Conservation (phyloP, 129 eudicot genomes). For the Ambrosia trifida region DNA sequence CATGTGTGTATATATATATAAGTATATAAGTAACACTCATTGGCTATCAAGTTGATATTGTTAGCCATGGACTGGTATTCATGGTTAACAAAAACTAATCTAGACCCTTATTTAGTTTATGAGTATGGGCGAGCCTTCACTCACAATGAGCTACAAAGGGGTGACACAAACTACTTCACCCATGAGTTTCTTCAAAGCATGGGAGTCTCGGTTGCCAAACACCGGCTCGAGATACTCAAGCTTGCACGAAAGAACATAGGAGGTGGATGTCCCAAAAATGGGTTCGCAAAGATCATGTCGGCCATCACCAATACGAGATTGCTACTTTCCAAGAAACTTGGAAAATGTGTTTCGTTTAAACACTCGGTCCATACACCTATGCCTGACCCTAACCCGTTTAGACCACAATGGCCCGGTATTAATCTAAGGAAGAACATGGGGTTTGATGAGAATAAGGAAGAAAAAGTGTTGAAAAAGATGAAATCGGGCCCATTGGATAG, state of each 20-base stretch:
- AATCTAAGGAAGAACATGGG: slow-evolving; percentile 41
- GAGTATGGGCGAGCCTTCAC: slow-evolving; percentile 51
- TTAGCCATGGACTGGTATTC: slow-evolving; percentile 73
- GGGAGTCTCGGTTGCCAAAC: slow-evolving; percentile 62
- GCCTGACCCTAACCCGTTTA: slow-evolving; percentile 36
- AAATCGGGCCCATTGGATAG: slow-evolving; percentile 65
- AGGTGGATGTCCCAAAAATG: slow-evolving; percentile 28
- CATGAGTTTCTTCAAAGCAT: slow-evolving; percentile 73
- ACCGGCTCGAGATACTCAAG: slow-evolving; percentile 64
- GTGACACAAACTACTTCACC: slow-evolving; percentile 52
- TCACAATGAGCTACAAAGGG: slow-evolving; percentile 52
- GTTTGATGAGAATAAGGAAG: slow-evolving; percentile 21
- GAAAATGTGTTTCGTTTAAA: slow-evolving; percentile 37
- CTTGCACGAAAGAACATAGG: slow-evolving; percentile 39
- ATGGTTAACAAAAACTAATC: slow-evolving; percentile 62
- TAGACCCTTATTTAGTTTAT: slow-evolving; percentile 50
- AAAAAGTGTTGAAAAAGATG: slow-evolving; percentile 30
- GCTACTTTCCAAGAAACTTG: slow-evolving; percentile 41
- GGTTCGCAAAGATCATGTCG: slow-evolving; percentile 37
- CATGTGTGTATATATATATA: neutral
- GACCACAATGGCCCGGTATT: slow-evolving; percentile 53
- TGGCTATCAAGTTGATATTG: slow-evolving; percentile 14
- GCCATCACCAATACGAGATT: slow-evolving; percentile 48
- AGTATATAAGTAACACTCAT: slow-evolving; percentile 11
- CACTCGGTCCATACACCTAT: slow-evolving; percentile 22